These are phyloP conservation scores for Talaromyces sp. DNA, from an alignment of 2,329 filamentous ascomycete genomes.

Conservation along the genomic window DNA sequence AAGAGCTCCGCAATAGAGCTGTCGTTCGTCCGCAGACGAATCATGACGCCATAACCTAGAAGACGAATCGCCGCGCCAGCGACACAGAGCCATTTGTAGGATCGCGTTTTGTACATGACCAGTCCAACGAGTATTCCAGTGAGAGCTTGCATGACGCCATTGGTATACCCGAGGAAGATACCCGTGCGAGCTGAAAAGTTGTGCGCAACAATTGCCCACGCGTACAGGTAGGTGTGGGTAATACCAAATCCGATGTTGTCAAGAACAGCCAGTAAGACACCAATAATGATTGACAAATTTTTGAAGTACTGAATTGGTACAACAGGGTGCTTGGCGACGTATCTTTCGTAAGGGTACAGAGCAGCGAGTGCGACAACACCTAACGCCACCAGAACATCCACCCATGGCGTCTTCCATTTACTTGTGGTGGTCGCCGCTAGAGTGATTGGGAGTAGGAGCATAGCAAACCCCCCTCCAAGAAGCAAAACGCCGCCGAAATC, in stretches of 20 bases:
- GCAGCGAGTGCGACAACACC: conserved; percentile 37
- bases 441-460: conserved; percentile 46
- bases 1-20: conserved; percentile 44
- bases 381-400: conserved; percentile 41
- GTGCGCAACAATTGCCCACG: conserved; percentile 41
- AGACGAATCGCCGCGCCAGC: conserved; percentile 38
- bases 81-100: conserved; percentile 46
- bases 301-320: conserved; percentile 44
- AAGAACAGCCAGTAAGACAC: conserved; percentile 34
- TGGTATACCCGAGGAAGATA: conserved; percentile 38
- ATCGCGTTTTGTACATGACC: conserved; percentile 38
- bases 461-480: conserved; percentile 44
- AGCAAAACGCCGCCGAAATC: conserved; percentile 41
- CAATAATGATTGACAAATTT: conserved; percentile 39
- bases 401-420: conserved; percentile 43
- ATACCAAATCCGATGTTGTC: conserved; percentile 41
- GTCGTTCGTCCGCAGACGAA: conserved; percentile 40
- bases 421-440: conserved; percentile 38
- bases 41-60: conserved; percentile 48
- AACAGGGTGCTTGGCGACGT: conserved; percentile 40
- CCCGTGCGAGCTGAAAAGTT: conserved; percentile 36
- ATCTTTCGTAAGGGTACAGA: conserved; percentile 46
- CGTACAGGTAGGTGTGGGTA: conserved; percentile 46
- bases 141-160: conserved; percentile 40
- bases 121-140: conserved; percentile 36